These are phyloP conservation scores for Xylaria sp. DNA, from an alignment of 2,329 filamentous ascomycete genomes.

Conservation along the genomic window DNA sequence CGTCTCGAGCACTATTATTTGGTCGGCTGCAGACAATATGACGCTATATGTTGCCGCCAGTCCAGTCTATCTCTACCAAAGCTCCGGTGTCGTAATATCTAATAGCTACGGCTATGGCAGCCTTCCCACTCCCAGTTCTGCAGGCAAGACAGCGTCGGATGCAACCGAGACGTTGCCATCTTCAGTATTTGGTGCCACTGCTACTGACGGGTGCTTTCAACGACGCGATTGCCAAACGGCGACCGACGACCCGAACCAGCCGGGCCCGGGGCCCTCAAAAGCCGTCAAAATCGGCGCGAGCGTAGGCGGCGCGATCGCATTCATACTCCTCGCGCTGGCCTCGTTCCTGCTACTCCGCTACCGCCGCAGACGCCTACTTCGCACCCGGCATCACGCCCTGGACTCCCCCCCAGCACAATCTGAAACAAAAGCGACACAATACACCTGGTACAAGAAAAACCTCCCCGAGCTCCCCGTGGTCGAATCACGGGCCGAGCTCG, in stretches of 20 bases:
- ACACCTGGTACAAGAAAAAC: neutral
- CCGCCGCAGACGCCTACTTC: slow-evolving; percentile 15
- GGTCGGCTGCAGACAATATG: neutral
- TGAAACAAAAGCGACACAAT: neutral
- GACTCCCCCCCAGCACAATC: neutral
- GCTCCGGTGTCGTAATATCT: neutral
- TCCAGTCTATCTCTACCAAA: slow-evolving; percentile 9
- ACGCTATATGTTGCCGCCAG: neutral
- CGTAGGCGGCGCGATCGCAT: neutral
- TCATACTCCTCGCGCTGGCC: slow-evolving; percentile 6
- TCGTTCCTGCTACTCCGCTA: slow-evolving; percentile 18
- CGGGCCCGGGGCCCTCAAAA: neutral
- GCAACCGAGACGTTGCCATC: too few species aligned
- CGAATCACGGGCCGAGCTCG: slow-evolving; percentile 16
- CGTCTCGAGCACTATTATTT: neutral
- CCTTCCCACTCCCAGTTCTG: neutral
- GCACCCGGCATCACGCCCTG: neutral
- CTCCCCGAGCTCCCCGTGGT: neutral
- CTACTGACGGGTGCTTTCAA: neutral
- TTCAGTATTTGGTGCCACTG: neutral
- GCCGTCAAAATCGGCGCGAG: slow-evolving; percentile 1
- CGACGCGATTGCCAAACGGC: neutral
- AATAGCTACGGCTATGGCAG: neutral
- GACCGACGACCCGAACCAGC: neutral
- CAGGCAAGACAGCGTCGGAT: neutral